A percentile compares a stretch with the other conserved stretches of the same genome.
phyloP scores from a whole-genome alignment of 129 eudicot species.

The Chrysanthemum seticuspe region DNA sequence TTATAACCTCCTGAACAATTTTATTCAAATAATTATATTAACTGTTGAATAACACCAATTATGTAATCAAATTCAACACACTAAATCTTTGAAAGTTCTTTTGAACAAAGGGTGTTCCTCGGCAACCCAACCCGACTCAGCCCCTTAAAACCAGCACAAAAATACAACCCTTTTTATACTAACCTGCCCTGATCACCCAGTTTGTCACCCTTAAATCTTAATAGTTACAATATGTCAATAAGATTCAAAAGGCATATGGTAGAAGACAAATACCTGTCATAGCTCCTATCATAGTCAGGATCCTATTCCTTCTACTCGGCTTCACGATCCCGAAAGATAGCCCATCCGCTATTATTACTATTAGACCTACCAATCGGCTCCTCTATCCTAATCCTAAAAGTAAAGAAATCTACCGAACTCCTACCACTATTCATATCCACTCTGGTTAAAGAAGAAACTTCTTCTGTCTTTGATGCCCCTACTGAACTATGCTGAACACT shows the following conservation, averaged over 20 bases:
- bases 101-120: no score
- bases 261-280: constrained; percentile 52
- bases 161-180: background rate
- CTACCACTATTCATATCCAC: constrained; percentile 49
- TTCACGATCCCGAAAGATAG: constrained; percentile 80
- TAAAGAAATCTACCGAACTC: constrained; percentile 43
- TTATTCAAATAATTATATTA: background rate
- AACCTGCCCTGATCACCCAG: no score
- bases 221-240: no score
- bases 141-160: background rate
- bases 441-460: constrained; percentile 40
- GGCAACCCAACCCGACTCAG: background rate
- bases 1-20: background rate
- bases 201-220: background rate
- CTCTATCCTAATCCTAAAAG: constrained; percentile 58
- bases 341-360: constrained; percentile 48
- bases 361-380: constrained; percentile 64
- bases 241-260: no score
- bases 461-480: constrained; percentile 46
- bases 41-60: background rate
- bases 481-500: constrained; percentile 45
- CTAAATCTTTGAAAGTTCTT: background rate
- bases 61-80: background rate
- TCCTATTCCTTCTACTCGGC: constrained; percentile 57
- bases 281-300: constrained; percentile 84